Conservation (phyloP, 2,329 filamentous ascomycete genomes). For the Phyllosticta capitalensis region DNA sequence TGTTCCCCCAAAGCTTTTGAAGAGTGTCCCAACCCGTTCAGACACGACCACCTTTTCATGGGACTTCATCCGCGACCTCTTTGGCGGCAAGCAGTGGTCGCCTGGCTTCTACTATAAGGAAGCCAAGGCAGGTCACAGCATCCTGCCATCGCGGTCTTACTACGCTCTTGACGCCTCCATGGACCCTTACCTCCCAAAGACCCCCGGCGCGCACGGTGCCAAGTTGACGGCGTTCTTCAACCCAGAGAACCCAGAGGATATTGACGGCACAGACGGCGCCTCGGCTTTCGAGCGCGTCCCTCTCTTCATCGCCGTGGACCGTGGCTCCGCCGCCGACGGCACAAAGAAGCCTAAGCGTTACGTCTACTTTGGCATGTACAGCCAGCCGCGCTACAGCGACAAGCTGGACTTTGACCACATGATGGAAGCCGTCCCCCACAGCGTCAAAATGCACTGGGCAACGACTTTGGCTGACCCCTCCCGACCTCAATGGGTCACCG, state of each 20-base stretch:
- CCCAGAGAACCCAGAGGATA: slow-evolving; percentile 20
- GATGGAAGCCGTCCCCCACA: slow-evolving; percentile 26
- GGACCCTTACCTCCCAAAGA: slow-evolving; percentile 35
- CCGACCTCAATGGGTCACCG: slow-evolving; percentile 35
- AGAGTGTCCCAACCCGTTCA: slow-evolving; percentile 16
- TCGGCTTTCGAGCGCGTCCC: slow-evolving; percentile 30
- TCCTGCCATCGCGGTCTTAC: slow-evolving; percentile 30
- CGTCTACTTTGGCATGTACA: slow-evolving; percentile 38
- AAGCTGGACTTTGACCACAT: slow-evolving; percentile 35
- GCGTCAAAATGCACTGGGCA: slow-evolving; percentile 33
- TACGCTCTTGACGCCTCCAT: slow-evolving; percentile 29
- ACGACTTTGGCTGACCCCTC: slow-evolving; percentile 24
- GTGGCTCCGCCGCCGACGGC: background rate
- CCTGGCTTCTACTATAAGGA: slow-evolving; percentile 32
- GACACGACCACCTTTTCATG: slow-evolving; percentile 28
- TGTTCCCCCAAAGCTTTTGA: slow-evolving; percentile 10
- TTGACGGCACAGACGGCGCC: slow-evolving; percentile 15
- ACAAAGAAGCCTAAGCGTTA: slow-evolving; percentile 19
- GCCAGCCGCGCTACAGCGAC: slow-evolving; percentile 35
- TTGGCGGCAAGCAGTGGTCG: slow-evolving; percentile 32
- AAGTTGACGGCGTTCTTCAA: slow-evolving; percentile 40
- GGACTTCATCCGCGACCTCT: slow-evolving; percentile 27
- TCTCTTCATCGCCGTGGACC: slow-evolving; percentile 28
- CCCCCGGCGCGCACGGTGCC: slow-evolving; percentile 35
- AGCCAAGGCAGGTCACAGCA: slow-evolving; percentile 13